Evolutionary conservation across 1,284 basidiomycete species (phyloP), one percentile per base, ranked within the genome.

Genomic region (Sporisorium scitamineum): DNA sequence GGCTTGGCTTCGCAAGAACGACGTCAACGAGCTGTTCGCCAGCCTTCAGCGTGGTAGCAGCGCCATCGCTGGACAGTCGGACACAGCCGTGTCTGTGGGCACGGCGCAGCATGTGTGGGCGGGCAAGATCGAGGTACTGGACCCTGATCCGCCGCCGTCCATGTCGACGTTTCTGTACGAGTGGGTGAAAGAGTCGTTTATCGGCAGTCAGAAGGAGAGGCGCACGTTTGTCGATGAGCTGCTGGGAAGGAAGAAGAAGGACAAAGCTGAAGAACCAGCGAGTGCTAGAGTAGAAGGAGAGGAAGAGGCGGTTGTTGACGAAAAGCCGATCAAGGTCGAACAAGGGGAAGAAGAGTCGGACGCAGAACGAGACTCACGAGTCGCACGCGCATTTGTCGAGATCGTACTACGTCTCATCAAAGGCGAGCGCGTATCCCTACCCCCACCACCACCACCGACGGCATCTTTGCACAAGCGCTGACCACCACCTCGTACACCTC

Each of bases 141-240:
- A 98, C 87, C 95, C 96, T 58, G 96, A 99, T 87, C 93, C 94
- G 93, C 91, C 94, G 24, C 94, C 94, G 34, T 97, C 95, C 3
- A 92, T 99, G 47, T 90, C 91, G 88, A 92, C 91, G 20, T 90
- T 96, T 6, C 89, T 97, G 41, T 93, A 95, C 42, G 89, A 90
- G 11, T 99, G 96, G 96, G 89, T 92, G 26, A 87, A 87, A 22
- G 92, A 92, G 76, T 94, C 94, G 5, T 90, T 90, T 16, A 89
- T 91, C 32, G 94, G 94, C 5, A 87, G 89, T 18, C 87, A 89
- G 31, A 90, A 88, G 47, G 93, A 95, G 80, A 91, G 96, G 10
- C 90, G 92, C 76, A 90, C 91, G 26, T 99, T 97, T 88, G 88
- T 95, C 70, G 90, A 91, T 80, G 94, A 97, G 86, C 94, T 98